phyloP scores from a whole-genome alignment of 345 rosid genomes.

The Eucalyptus marginata region DNA sequence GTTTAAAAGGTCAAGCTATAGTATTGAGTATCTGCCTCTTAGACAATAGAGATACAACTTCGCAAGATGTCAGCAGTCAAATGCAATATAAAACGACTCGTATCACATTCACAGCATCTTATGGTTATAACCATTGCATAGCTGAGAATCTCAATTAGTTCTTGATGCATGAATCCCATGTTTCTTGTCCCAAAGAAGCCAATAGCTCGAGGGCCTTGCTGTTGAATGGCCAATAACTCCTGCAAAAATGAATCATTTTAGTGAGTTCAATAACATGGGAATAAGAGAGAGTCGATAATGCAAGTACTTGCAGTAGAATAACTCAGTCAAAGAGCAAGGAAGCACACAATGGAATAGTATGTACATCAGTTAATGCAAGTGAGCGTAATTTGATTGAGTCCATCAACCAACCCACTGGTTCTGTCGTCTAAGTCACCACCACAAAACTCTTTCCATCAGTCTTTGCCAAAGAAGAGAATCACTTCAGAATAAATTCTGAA shows the following conservation, averaged over 20 bases:
- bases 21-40: neutral
- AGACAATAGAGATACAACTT: neutral
- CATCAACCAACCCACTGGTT: neutral
- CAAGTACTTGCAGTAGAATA: neutral
- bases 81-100: neutral
- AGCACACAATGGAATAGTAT: neutral
- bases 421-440: neutral
- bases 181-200: slow-evolving; percentile 94
- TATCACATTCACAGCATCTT: slow-evolving; percentile 11
- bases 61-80: neutral
- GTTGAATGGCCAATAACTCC: slow-evolving; percentile 97
- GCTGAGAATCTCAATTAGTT: slow-evolving; percentile 93
- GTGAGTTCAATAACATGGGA: neutral
- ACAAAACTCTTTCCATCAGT: neutral
- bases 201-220: slow-evolving; percentile 89
- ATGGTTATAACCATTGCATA: slow-evolving; percentile 96
- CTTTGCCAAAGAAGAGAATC: neutral
- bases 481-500: neutral
- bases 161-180: slow-evolving; percentile 99
- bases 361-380: neutral
- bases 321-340: neutral
- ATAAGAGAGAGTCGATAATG: neutral
- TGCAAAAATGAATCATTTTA: slow-evolving; percentile 14
- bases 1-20: neutral
- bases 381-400: neutral